These are phyloP conservation scores for Phytophthora citricola DNA, from an alignment of 352 stramenopile genomes.

Conservation along the genomic window DNA sequence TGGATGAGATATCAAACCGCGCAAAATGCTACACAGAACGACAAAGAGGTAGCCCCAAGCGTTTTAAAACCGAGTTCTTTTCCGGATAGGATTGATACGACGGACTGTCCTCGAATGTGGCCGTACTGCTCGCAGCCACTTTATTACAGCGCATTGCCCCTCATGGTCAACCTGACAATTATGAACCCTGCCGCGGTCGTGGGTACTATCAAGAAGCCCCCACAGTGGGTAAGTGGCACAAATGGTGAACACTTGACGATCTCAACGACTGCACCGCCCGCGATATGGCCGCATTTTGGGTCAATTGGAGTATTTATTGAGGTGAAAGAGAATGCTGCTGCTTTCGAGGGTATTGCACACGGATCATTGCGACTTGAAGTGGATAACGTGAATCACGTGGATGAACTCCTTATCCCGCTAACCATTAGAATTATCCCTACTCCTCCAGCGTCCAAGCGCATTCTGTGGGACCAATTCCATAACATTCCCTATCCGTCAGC, in stretches of 20 bases:
- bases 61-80: constrained; percentile 56
- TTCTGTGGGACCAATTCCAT: constrained; percentile 91
- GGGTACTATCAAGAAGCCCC: constrained; percentile 50
- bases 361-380: constrained; percentile 57
- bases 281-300: constrained; percentile 73
- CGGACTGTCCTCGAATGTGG: constrained; percentile 89
- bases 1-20: constrained; percentile 43
- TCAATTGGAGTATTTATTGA: constrained; percentile 77
- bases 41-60: constrained; percentile 8
- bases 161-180: constrained; percentile 90
- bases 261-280: constrained; percentile 54
- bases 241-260: constrained; percentile 62
- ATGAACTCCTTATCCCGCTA: constrained; percentile 56
- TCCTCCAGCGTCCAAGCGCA: constrained; percentile 49
- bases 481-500: constrained; percentile 88
- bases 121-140: constrained; percentile 84
- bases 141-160: constrained; percentile 70
- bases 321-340: constrained; percentile 52
- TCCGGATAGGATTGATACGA: constrained; percentile 70
- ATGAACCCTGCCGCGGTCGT: constrained; percentile 66
- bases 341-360: constrained; percentile 46
- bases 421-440: constrained; percentile 57
- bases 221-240: constrained; percentile 55
- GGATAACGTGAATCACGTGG: constrained; percentile 44
- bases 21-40: constrained; percentile 19